Conservation (phyloP, 148 eudicot genomes). For the Arbutus unedo region DNA sequence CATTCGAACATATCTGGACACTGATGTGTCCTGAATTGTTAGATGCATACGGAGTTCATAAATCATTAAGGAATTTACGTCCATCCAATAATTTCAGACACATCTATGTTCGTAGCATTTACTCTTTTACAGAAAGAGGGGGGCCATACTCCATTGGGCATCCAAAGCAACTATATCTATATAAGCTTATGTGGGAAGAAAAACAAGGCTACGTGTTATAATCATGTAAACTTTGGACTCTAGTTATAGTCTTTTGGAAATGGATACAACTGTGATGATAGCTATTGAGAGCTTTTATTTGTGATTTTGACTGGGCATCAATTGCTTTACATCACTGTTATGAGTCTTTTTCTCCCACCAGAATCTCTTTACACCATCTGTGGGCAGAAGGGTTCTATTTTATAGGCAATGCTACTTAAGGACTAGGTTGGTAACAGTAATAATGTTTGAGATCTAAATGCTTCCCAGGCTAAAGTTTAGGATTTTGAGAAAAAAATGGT, state of each 20-base stretch:
- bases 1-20: too few relatives aligned
- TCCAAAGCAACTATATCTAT: too few relatives aligned
- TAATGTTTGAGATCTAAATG: not conserved
- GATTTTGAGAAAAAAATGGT: not conserved
- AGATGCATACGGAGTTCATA: too few relatives aligned
- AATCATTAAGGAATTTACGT: too few relatives aligned
- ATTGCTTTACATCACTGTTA: not conserved
- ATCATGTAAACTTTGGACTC: too few relatives aligned
- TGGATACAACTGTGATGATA: not conserved
- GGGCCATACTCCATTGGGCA: too few relatives aligned
- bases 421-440: not conserved
- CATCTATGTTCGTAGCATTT: too few relatives aligned
- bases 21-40: too few relatives aligned
- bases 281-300: not conserved
- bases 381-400: not conserved
- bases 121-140: too few relatives aligned
- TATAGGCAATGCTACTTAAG: not conserved
- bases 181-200: too few relatives aligned
- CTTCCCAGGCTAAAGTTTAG: not conserved
- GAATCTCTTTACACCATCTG: not conserved
- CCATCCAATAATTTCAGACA: too few relatives aligned
- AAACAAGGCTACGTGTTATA: too few relatives aligned
- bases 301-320: not conserved
- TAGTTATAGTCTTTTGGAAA: not conserved
- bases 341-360: not conserved